Conservation (phyloP, 768 basidiomycete genomes). For the Phylloporus arenicola region DNA sequence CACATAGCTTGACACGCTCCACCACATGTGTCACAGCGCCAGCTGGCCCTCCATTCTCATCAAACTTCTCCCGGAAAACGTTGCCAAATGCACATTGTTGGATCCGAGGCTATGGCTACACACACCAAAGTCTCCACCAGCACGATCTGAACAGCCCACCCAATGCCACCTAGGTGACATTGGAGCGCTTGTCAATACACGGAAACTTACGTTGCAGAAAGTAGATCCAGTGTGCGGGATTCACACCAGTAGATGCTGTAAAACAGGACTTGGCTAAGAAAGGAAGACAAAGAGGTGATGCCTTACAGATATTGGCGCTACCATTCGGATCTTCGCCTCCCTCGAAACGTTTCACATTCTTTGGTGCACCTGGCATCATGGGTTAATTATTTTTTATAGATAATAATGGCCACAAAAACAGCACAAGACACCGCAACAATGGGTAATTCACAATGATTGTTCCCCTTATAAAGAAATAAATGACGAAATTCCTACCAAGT, state of each 20-base stretch:
- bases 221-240: slow-evolving; percentile 42
- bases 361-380: slow-evolving; percentile 20
- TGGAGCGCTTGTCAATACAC: not conserved
- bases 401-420: not conserved
- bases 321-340: slow-evolving; percentile 45
- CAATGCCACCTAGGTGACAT: not conserved
- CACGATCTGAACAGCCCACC: not conserved
- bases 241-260: slow-evolving; percentile 44
- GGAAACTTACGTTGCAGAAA: slow-evolving; percentile 39
- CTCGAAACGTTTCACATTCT: slow-evolving; percentile 37
- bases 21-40: not conserved
- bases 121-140: slow-evolving; percentile 5
- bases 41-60: not conserved
- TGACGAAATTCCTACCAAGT: slow-evolving; percentile 23
- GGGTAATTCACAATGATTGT: not conserved
- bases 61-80: not conserved
- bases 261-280: not conserved
- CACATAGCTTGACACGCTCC: not conserved
- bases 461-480: not conserved
- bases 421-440: not conserved
- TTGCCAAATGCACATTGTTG: slow-evolving; percentile 27
- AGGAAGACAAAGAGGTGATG: not conserved
- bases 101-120: slow-evolving; percentile 29
- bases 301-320: slow-evolving; percentile 43
- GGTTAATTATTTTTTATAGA: slow-evolving; percentile 1